These are phyloP conservation scores for Amanita rubescens DNA, from an alignment of 768 basidiomycete genomes.

Conservation along the genomic window DNA sequence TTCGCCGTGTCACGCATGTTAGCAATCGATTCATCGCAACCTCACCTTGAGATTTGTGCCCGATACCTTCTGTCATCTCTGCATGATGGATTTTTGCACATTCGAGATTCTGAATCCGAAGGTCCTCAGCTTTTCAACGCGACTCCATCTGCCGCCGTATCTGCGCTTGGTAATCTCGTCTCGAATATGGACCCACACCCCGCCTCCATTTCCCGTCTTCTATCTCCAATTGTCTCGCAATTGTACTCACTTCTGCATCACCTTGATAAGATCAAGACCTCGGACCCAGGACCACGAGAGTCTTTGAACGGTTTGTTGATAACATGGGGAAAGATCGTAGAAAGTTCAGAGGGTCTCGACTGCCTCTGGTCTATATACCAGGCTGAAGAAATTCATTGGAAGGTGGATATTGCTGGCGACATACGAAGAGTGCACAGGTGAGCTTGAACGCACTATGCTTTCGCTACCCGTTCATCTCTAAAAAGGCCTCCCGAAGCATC, in stretches of 20 bases:
- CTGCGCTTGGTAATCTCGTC: slow-evolving; percentile 46
- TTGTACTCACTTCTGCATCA: slow-evolving; percentile 59
- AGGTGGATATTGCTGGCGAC: slow-evolving; percentile 46
- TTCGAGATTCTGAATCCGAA: neutral
- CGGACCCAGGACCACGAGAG: slow-evolving; percentile 60
- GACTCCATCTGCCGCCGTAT: slow-evolving; percentile 35
- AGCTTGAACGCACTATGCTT: slow-evolving; percentile 16
- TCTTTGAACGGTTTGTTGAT: slow-evolving; percentile 51
- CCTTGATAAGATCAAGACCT: slow-evolving; percentile 45
- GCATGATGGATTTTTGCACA: slow-evolving; percentile 42
- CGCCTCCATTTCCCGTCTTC: slow-evolving; percentile 46
- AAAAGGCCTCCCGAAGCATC: slow-evolving; percentile 19
- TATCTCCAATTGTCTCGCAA: slow-evolving; percentile 61
- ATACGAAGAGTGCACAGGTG: slow-evolving; percentile 38
- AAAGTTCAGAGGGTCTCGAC: slow-evolving; percentile 40
- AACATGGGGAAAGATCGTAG: slow-evolving; percentile 71
- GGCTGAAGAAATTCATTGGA: slow-evolving; percentile 47
- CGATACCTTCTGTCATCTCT: slow-evolving; percentile 38
- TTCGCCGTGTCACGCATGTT: slow-evolving; percentile 66
- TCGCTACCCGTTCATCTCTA: neutral
- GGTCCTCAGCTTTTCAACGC: neutral
- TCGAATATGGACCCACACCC: slow-evolving; percentile 80
- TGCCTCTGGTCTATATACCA: slow-evolving; percentile 55
- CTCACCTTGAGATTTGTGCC: slow-evolving; percentile 23
- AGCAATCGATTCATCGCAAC: slow-evolving; percentile 23